Evolutionary conservation across 345 rosid genomes (phyloP), one percentile per base, ranked within the genome.

Genomic region (Eucalyptus regnans): DNA sequence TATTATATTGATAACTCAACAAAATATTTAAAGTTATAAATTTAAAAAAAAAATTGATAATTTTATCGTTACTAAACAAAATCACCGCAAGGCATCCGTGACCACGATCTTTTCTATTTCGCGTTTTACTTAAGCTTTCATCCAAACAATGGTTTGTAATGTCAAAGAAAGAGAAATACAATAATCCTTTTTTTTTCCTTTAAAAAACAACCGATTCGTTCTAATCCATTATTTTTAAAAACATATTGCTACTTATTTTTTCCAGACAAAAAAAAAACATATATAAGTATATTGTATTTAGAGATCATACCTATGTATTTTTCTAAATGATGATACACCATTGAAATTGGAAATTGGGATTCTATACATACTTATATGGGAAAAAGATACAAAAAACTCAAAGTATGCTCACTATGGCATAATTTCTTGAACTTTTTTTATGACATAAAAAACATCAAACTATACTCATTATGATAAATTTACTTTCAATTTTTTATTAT

Each of bases 361-460:
- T 60, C 76, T 14, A n/a, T 64, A 64, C 3, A 64, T n/a, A 64
- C 13, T 6, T 64, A n/a, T 7, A 29, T 11, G 62, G 62, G 0
- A 23, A 23, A 22, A 23, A 56, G 3, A 56, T 25, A 9, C 12
- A 3, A 56, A 56, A 56, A 56, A 23, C 12, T 56, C 29, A 56
- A 56, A 22, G 11, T 22, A 56, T 56, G 27, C 12, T 22, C 29
- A 22, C 0, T 56, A 0, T 9, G 29, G 29, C 29, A 9, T 56
- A 56, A 22, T 23, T 56, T 56, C 12, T 1, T 0, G 0, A 56
- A 56, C 23, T 23, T 56, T 56, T 51, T 56, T 56, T 25, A 1
- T 4, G 1, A 23, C 29, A 56, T 2, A 23, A 2, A 23, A 23
- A 56, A 56, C 1, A 23, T 56, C 62, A 23, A 56, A 18, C 6